phyloP scores from a whole-genome alignment of 805 yeast species.

The Wickerhamiella alocasiicola region DNA sequence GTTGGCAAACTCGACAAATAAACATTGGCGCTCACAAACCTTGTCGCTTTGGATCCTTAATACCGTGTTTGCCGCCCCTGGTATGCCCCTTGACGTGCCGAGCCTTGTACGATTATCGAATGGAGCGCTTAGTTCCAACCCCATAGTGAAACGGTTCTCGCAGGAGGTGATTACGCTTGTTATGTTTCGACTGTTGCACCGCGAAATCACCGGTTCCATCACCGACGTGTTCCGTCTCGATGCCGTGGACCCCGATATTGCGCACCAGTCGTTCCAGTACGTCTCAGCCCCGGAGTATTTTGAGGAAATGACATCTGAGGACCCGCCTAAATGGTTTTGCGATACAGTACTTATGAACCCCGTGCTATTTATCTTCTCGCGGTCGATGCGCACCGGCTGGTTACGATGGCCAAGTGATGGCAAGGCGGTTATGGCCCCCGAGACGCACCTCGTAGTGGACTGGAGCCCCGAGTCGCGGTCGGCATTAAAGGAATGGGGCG shows the following conservation, averaged over 20 bases:
- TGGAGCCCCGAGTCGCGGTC: no score
- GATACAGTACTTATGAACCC: conserved; percentile 19
- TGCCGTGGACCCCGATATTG: conserved; percentile 30
- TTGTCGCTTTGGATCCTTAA: conserved; percentile 15
- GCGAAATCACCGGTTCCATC: conserved; percentile 39
- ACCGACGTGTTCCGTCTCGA: conserved; percentile 25
- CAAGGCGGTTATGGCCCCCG: neutral
- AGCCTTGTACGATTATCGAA: conserved; percentile 15
- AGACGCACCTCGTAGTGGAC: neutral
- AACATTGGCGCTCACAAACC: conserved; percentile 19
- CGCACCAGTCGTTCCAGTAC: neutral
- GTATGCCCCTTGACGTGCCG: conserved; percentile 14
- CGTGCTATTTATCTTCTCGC: conserved; percentile 2
- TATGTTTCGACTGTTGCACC: conserved; percentile 34
- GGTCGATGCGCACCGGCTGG: conserved; percentile 10
- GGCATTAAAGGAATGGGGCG: conserved; percentile 2
- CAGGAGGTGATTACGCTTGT: conserved; percentile 48
- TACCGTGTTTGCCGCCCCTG: conserved; percentile 20
- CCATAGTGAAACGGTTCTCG: conserved; percentile 47
- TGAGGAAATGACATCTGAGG: conserved; percentile 39
- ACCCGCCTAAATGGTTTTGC: conserved; percentile 47
- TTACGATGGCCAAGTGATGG: conserved; percentile 6
- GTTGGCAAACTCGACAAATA: neutral
- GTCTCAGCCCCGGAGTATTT: conserved; percentile 37
- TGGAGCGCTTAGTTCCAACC: conserved; percentile 38